Evolutionary conservation across 352 stramenopile species (phyloP), one percentile per base, ranked within the genome.

Genomic region (Phytophthora pini): DNA sequence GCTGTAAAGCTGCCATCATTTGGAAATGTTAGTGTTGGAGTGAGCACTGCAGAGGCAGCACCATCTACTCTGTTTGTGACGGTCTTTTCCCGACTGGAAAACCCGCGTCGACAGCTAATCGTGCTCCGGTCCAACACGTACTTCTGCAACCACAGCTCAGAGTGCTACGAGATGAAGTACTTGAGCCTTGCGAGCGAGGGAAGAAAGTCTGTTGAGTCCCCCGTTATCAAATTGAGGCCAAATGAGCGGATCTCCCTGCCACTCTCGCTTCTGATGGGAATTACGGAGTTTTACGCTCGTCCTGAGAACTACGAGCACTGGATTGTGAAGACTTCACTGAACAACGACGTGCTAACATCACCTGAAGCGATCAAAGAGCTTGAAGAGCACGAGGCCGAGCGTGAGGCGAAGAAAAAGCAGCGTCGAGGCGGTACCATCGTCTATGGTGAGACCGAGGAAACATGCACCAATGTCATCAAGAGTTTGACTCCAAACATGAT

Each of bases 81-180:
- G 1, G 79, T 83, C 4, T 84, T 84, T 58, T 93, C 79, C 29
- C 81, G 86, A 1, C 57, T 96, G 27, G 88, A 96, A 63, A 80
- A 92, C 54, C 77, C 82, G 15, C 60, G 52, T 11, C 79, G 81
- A 31, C 82, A 90, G 32, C 73, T 82, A 0, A 76, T 96, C 29
- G 78, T 89, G 43, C 72, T 96, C 29, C 85, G 90, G 70, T 93
- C 88, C 26, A 94, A 92, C 53, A 65, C 91, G 39, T 92, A 82
- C 55, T 82, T 96, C 38, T 88, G 77, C 63, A 96, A 96, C 68
- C 80, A 88, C 54, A 94, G 83, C 46, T 84, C 80, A 4, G 70
- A 93, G 39, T 72, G 70, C 26, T 93, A 92, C 55, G 76, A 92
- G 26, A 68, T 94, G 29, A 90, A 90, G 61, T 94, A 93, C 31